Evolutionary conservation across 352 stramenopile genomes (phyloP), one percentile per base, ranked within the genome.

Genomic region (Phytophthora podocarpi): DNA sequence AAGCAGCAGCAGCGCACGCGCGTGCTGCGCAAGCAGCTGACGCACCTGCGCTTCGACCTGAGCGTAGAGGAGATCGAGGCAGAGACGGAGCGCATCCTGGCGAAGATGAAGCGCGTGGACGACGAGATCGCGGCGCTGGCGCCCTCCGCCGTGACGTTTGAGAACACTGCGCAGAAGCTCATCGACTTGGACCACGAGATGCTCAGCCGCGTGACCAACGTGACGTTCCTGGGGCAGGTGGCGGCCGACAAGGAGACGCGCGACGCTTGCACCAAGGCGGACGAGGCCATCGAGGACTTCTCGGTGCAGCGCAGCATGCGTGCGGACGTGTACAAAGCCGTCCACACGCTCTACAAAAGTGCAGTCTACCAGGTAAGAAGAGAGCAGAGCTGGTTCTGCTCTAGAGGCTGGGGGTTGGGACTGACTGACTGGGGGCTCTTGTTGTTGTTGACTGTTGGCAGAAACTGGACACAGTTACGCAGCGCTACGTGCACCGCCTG

Each of bases 221-320:
- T 91, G 49, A 96, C 88, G 42, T 96, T 97, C 67, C 66, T 96
- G 27, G 80, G 87, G 18, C 85, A 96, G 64, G 87, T 91, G 51
- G 82, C 76, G 28, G 67, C 70, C 11, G 67, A 78, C 56, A 85
- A 88, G 57, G 72, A 64, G 23, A 85, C 92, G 27, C 80, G 87
- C 18, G 87, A 95, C 54, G 87, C 87, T 7, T 94, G 87, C 48
- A 91, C 73, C 64, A 83, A 89, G 46, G 87, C 87, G 8, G 81
- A 93, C 40, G 83, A 94, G 45, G 61, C 70, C n/a, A 93, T 96
- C 45, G 76, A 86, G 42, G 74, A 90, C 43, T 89, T 87, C 39
- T 74, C 75, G 1, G 84, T 93, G n/a, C 65, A 85, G 69, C 74
- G 87, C 21, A 78, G 85, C 37, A 97, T 95, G 87, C 75, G 82